These are phyloP conservation scores for Tricholomella constricta DNA, from an alignment of 768 basidiomycete genomes.

Conservation along the genomic window DNA sequence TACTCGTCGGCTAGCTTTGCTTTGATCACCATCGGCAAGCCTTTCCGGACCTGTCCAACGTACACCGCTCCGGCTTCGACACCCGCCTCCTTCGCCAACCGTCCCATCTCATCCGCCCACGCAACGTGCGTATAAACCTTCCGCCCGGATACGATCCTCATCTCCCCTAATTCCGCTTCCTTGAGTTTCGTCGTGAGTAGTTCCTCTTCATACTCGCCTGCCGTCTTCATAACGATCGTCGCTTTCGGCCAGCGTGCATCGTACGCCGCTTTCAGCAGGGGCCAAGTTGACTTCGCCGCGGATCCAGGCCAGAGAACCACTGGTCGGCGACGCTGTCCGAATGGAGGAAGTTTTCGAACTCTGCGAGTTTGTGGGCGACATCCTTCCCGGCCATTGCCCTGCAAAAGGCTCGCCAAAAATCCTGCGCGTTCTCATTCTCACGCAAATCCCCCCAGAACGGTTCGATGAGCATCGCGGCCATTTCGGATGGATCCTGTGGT, in stretches of 20 bases:
- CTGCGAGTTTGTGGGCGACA: not conserved
- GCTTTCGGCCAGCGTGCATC: not conserved
- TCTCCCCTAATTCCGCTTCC: not conserved
- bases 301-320: not conserved
- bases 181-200: not conserved
- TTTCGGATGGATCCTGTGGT: too few relatives aligned
- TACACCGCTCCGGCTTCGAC: too few relatives aligned
- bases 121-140: not conserved
- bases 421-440: not conserved
- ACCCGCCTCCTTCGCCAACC: not conserved
- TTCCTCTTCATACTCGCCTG: not conserved
- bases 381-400: not conserved
- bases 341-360: not conserved
- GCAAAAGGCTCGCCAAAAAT: not conserved
- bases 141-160: not conserved
- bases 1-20: not conserved
- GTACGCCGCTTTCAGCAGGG: not conserved
- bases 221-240: not conserved
- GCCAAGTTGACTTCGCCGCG: not conserved
- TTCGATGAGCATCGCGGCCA: not conserved
- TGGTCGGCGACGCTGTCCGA: not conserved
- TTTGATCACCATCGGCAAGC: not conserved
- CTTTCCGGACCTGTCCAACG: not conserved
- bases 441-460: not conserved
- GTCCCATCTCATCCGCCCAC: not conserved